phyloP scores from a whole-genome alignment of 192 early-diverging fungal genomes.

The Coemansia sp. region DNA sequence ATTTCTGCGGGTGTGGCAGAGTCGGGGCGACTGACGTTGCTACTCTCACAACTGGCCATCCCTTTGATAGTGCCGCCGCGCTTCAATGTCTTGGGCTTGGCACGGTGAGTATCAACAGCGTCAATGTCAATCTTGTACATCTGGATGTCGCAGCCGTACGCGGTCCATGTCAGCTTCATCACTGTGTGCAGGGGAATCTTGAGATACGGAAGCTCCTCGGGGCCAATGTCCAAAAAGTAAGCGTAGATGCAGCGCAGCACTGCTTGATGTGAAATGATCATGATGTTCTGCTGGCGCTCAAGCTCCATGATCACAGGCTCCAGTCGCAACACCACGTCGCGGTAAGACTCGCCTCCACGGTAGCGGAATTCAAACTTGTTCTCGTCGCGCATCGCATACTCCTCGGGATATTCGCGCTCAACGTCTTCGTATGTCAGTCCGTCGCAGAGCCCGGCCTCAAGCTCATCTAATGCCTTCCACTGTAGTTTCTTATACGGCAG shows the following conservation, averaged over 20 bases:
- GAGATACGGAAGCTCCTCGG: slow-evolving; percentile 96
- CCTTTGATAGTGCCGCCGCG: slow-evolving; percentile 23
- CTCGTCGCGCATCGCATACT: slow-evolving; percentile 90
- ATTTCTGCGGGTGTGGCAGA: not conserved
- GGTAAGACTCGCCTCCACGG: slow-evolving; percentile 85
- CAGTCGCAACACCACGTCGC: slow-evolving; percentile 90
- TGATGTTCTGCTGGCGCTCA: slow-evolving; percentile 92
- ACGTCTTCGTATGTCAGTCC: slow-evolving; percentile 99
- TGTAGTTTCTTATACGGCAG: slow-evolving; percentile 85
- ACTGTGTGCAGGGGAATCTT: slow-evolving; percentile 98
- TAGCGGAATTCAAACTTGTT: slow-evolving; percentile 96
- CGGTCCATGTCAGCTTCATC: slow-evolving; percentile 94
- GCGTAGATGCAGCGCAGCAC: slow-evolving; percentile 97
- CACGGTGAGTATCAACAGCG: slow-evolving; percentile 95
- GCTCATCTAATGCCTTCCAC: slow-evolving; percentile 98
- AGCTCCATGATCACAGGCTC: slow-evolving; percentile 99
- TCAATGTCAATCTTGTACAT: slow-evolving; percentile 92
- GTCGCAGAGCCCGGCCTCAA: slow-evolving; percentile 97
- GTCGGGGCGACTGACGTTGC: not conserved
- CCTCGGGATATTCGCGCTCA: slow-evolving; percentile 87
- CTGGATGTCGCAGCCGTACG: slow-evolving; percentile 94
- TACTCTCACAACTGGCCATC: not conserved
- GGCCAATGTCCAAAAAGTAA: slow-evolving; percentile 92
- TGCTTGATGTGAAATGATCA: slow-evolving; percentile 97
- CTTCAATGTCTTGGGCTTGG: slow-evolving; percentile 60